These are phyloP conservation scores for Xylariaceae sp. DNA, from an alignment of 2,329 filamentous ascomycete genomes.

Conservation along the genomic window DNA sequence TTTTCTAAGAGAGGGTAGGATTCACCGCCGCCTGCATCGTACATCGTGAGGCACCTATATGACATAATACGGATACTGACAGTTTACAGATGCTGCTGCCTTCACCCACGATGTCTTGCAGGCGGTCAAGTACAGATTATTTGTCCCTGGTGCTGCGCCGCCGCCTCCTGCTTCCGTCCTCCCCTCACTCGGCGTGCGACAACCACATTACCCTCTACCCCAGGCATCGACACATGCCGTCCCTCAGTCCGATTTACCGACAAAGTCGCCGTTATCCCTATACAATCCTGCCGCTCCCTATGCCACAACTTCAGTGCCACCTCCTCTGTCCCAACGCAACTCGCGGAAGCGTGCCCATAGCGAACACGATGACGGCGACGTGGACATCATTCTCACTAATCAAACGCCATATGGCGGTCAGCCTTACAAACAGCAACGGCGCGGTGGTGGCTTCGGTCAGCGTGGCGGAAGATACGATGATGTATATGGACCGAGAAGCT, in stretches of 20 bases:
- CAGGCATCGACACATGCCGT: slow-evolving; percentile 16
- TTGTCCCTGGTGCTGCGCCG: slow-evolving; percentile 49
- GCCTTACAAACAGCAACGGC: slow-evolving; percentile 54
- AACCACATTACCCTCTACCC: slow-evolving; percentile 6
- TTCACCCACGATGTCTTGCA: slow-evolving; percentile 70
- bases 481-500: slow-evolving; percentile 29
- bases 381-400: slow-evolving; percentile 31
- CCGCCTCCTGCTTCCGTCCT: slow-evolving; percentile 31
- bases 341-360: slow-evolving; percentile 51
- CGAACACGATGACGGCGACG: slow-evolving; percentile 44
- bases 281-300: slow-evolving; percentile 18
- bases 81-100: slow-evolving; percentile 43
- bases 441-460: slow-evolving; percentile 39
- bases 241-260: slow-evolving; percentile 15
- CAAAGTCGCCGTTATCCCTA: slow-evolving; percentile 5
- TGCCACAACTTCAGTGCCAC: slow-evolving; percentile 8
- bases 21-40: not conserved
- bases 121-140: slow-evolving; percentile 57
- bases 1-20: slow-evolving; percentile 62
- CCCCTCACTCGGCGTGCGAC: slow-evolving; percentile 9
- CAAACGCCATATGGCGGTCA: slow-evolving; percentile 30
- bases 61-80: slow-evolving; percentile 2
- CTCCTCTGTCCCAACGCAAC: slow-evolving; percentile 20
- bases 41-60: not conserved
- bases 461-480: slow-evolving; percentile 35